phyloP scores from a whole-genome alignment of 352 stramenopile genomes.

The Pythium rhizo-oryzae region DNA sequence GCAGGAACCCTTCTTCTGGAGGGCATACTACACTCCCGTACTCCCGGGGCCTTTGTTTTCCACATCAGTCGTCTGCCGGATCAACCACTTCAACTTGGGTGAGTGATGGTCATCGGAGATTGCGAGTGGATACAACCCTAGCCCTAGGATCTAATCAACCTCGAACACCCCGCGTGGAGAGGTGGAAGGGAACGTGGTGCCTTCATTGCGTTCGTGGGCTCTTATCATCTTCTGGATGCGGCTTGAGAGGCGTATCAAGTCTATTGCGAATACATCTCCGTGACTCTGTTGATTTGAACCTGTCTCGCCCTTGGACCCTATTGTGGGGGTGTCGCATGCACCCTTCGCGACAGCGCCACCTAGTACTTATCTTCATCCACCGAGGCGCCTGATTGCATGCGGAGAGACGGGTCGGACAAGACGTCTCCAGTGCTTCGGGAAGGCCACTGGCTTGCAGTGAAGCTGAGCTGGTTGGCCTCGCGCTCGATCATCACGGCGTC shows the following conservation, averaged over 20 bases:
- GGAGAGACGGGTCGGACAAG: background rate
- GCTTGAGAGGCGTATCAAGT: too few relatives aligned
- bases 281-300: too few relatives aligned
- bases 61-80: background rate
- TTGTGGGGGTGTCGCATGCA: too few relatives aligned
- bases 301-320: too few relatives aligned
- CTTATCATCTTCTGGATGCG: too few relatives aligned
- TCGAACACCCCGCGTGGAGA: too few relatives aligned
- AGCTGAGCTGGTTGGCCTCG: slow-evolving; percentile 30
- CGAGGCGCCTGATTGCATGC: background rate
- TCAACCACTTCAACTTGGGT: slow-evolving; percentile 8
- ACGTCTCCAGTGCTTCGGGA: slow-evolving; percentile 2
- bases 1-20: too few relatives aligned
- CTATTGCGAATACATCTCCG: too few relatives aligned
- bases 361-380: slow-evolving; percentile 2
- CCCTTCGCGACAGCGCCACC: background rate
- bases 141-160: slow-evolving; percentile 2
- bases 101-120: slow-evolving; percentile 8
- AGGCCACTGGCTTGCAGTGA: slow-evolving; percentile 34
- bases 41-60: too few relatives aligned
- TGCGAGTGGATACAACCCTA: background rate
- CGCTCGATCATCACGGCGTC: slow-evolving; percentile 84
- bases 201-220: too few relatives aligned
- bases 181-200: too few relatives aligned
- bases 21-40: too few relatives aligned